Evolutionary conservation across 164 flowering plant genomes (phyloP), one percentile per base, ranked within the genome.

Genomic region (Annona squamosa): DNA sequence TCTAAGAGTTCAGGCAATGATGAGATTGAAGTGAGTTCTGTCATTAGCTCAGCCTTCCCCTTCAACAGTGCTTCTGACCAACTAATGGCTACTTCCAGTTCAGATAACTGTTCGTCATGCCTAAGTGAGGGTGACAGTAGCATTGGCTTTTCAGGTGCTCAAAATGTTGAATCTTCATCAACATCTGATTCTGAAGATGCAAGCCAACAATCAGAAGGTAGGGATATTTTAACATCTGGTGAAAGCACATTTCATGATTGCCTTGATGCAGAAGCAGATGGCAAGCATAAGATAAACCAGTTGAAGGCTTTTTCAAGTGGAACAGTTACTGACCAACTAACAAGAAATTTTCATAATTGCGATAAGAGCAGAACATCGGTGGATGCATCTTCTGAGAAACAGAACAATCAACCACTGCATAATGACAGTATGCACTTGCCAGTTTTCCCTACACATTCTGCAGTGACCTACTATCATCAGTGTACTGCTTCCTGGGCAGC

Each of bases 51-150:
- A 48, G 18, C 42, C 63, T 71, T 68, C 72, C 26, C 71, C 46
- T 56, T 59, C 57, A 73, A 72, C 71, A 80, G 74, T 71, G 74
- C 79, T 64, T 68, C 83, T 67, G 86, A 85, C 78, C 81, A 77
- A 26, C 69, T 19, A 45, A 70, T 65, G 71, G 79, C 86, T 77
- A 80, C 83, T 72, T 90, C 92, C 12, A 88, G 81, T 81, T 88
- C 97, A 17, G 97, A 89, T 76, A 90, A 88, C 77, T 85, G 90
- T 78, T 92, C 96, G 17, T 92, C 91, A 44, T 91, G 90, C 80
- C 90, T 84, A 9, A 91, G 97, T 73, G 97, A 90, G 79, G 98
- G 91, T 71, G 96, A 90, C 79, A 85, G 87, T 82, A 86, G 84
- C 74, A 77, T 85, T 62, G 82, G 80, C 48, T 86, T 88, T 46